Conservation (phyloP, 83 land plant genomes). For the Diphasiastrum complanatum region DNA sequence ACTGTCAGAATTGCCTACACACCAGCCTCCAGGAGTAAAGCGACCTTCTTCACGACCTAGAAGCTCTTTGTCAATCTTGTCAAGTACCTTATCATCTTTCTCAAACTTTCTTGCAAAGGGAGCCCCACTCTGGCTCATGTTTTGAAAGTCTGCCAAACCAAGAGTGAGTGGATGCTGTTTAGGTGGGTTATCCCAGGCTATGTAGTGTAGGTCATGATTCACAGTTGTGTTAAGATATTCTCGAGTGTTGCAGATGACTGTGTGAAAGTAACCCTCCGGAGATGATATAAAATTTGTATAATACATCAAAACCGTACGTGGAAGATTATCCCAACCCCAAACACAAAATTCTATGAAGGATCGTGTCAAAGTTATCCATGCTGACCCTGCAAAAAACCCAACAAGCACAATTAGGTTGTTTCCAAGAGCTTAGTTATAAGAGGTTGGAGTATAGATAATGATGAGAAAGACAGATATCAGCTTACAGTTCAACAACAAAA, state of each 20-base stretch:
- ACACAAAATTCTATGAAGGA: slow-evolving; percentile 62
- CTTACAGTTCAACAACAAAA: too few species aligned
- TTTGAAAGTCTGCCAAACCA: slow-evolving; percentile 37
- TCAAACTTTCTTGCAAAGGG: slow-evolving; percentile 70
- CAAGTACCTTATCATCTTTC: slow-evolving; percentile 56
- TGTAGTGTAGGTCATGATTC: slow-evolving; percentile 60
- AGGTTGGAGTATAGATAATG: too few species aligned
- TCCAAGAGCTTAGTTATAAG: too few species aligned
- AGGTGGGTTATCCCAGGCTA: slow-evolving; percentile 75
- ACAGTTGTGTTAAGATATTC: slow-evolving; percentile 66
- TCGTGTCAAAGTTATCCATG: slow-evolving; percentile 70
- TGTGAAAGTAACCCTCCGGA: slow-evolving; percentile 71
- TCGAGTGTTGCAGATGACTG: slow-evolving; percentile 64
- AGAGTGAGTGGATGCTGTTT: slow-evolving; percentile 64
- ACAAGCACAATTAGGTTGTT: too few species aligned
- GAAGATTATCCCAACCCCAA: slow-evolving; percentile 88
- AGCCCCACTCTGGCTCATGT: slow-evolving; percentile 58
- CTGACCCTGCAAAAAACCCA: slow-evolving; percentile 73
- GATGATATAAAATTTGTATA: slow-evolving; percentile 57
- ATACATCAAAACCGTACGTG: slow-evolving; percentile 72
- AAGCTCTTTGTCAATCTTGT: slow-evolving; percentile 48
- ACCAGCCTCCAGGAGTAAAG: slow-evolving; percentile 73
- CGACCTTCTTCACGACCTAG: slow-evolving; percentile 42
- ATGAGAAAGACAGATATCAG: too few species aligned
- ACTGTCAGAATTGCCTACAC: slow-evolving; percentile 39